phyloP scores from a whole-genome alignment of 2,329 filamentous ascomycete species.

The Pseudodiploospora longispora region DNA sequence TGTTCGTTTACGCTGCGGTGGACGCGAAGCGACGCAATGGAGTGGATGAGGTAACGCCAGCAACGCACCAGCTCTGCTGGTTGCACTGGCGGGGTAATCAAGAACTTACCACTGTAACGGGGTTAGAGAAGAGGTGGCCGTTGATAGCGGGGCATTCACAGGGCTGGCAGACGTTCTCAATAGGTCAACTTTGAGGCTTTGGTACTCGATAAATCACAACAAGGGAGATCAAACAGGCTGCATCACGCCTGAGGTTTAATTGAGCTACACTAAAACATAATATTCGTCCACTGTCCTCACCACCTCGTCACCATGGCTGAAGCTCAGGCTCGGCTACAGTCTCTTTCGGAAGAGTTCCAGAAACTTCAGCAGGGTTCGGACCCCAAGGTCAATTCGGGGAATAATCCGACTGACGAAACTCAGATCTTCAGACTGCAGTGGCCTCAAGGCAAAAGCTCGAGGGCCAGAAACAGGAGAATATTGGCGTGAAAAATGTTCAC shows the following conservation, averaged over 20 bases:
- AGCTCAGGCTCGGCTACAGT: conserved; percentile 68
- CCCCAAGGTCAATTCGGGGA: no score
- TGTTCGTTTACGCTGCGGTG: conserved; percentile 1
- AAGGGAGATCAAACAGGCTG: no score
- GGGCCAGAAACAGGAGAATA: conserved; percentile 88
- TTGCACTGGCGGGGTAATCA: conserved; percentile 9
- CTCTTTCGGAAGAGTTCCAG: conserved; percentile 79
- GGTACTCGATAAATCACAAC: no score
- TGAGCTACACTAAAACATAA: no score
- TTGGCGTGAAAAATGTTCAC: conserved; percentile 56
- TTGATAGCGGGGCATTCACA: conserved; percentile 7
- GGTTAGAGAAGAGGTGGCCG: conserved; percentile 5
- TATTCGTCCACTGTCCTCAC: background rate
- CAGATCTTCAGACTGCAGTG: conserved; percentile 73
- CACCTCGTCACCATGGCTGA: conserved; percentile 50
- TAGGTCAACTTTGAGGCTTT: no score
- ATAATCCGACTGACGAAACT: conserved; percentile 3
- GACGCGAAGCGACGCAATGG: conserved; percentile 2
- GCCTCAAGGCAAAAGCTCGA: conserved; percentile 84
- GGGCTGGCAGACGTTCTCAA: background rate
- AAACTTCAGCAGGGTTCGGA: conserved; percentile 70
- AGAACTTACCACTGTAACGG: conserved; percentile 8
- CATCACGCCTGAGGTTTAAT: no score
- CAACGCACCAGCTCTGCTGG: background rate
- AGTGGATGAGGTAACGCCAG: background rate